Base-by-base conservation (phyloP, 139 green algal species). In the Tetradesmus obliquus region DNA sequence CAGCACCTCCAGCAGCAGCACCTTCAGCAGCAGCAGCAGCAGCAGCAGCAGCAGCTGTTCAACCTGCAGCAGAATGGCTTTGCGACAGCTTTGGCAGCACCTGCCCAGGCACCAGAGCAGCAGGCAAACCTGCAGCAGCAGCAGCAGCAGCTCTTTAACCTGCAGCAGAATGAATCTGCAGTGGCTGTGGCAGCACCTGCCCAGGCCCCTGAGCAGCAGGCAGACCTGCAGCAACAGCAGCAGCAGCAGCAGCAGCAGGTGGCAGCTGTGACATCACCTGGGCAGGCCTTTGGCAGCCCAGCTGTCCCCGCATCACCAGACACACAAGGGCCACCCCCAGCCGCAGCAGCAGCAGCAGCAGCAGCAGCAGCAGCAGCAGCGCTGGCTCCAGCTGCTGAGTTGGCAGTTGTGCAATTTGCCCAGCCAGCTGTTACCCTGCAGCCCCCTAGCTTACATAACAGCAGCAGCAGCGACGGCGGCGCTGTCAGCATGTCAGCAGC, bases 321-420 rank as follows among this genome's bases (percentile, higher is more conserved):
- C 45, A 55, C 32, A 20, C 45, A 54, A 84, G 12, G 5, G 45
- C 45, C n/a, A 5, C 79, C 2, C 10, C 79, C 4, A 55, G n/a
- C 79, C 10, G 79, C 12, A 84, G 32, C 32, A 84, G 10, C 32
- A 84, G 79, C 79, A 84, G 8, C 79, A 55, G 32, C n/a, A 57
- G 79, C 81, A 53, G 19, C 87, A 85, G 69, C 86, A 71, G 22
- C 86, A 84, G 53, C 69, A 83, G 86, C 69, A 90, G 79, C 32
- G 32, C 32, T 45, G 32, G 32, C 32, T 45, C 32, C 32, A 45
- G 32, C 32, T 45, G 32, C 32, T 45, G 32, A 45, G 32, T 45
- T 76, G 15, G 66, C 66, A 84, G 79, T 84, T 7, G 32, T 84
- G 79, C 32, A 76, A 3, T 76, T 76, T 84, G 79, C 79, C 1